These are phyloP conservation scores for Corymbia maculata DNA, from an alignment of 345 rosid species.

Conservation along the genomic window DNA sequence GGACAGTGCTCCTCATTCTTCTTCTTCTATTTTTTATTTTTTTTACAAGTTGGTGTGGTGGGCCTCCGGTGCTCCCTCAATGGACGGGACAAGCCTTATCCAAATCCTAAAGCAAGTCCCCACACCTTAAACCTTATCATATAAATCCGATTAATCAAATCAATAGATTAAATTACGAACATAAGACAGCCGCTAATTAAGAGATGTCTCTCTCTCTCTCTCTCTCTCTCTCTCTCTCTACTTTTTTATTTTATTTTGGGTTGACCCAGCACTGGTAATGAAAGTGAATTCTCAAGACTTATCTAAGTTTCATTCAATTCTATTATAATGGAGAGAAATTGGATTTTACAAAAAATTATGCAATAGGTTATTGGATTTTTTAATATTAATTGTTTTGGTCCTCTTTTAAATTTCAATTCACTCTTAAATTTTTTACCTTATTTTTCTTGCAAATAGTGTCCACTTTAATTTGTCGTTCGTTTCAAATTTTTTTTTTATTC, in stretches of 20 bases:
- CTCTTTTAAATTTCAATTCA: too few relatives aligned
- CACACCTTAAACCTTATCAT: background rate
- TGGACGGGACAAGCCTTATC: background rate
- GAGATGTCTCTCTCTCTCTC: background rate
- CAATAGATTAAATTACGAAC: background rate
- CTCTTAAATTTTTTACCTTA: too few relatives aligned
- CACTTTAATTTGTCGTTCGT: too few relatives aligned
- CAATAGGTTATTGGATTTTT: fast-evolving
- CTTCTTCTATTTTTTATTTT: background rate
- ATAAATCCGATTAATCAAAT: background rate
- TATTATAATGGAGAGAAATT: background rate
- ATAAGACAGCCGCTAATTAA: background rate
- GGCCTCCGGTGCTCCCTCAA: background rate
- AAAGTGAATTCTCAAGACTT: background rate
- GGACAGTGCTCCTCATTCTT: too few relatives aligned
- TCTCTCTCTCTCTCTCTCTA: too few relatives aligned
- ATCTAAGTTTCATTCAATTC: background rate
- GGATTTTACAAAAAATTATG: background rate
- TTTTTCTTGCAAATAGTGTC: too few relatives aligned
- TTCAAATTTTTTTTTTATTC: too few relatives aligned
- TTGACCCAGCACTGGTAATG: background rate
- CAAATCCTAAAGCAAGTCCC: background rate
- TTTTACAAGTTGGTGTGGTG: background rate
- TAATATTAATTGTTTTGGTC: background rate
- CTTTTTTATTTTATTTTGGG: background rate